Evolutionary conservation across 768 basidiomycete genomes (phyloP).

Genomic region (Pleurotus pulmonarius): DNA sequence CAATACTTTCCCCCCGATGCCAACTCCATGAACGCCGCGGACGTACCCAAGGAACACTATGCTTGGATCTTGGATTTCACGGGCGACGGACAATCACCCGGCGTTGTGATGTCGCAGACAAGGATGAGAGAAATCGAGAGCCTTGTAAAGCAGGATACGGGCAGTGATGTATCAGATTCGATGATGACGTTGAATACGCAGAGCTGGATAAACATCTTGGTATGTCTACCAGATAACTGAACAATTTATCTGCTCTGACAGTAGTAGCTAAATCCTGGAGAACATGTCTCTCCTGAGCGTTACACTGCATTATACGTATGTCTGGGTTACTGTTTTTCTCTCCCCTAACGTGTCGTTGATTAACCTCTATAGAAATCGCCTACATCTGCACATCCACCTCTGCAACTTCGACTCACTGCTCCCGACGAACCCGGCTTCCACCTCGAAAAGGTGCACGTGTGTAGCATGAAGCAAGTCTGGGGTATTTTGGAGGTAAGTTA

Average conservation of each 20-base stretch:
- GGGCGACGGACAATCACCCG: conserved; percentile 41
- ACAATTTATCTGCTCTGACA: background rate
- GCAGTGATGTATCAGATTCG: conserved; percentile 35
- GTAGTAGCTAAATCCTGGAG: conserved; percentile 52
- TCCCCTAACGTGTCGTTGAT: too few species aligned
- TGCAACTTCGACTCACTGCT: conserved; percentile 60
- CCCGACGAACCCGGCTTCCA: conserved; percentile 77
- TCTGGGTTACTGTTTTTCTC: conserved; percentile 11
- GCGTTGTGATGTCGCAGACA: conserved; percentile 70
- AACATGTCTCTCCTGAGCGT: conserved; percentile 47
- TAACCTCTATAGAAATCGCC: conserved; percentile 51
- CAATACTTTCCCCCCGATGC: conserved; percentile 18
- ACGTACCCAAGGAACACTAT: conserved; percentile 24
- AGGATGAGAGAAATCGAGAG: conserved; percentile 72
- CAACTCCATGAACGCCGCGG: conserved; percentile 19
- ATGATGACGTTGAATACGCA: conserved; percentile 45
- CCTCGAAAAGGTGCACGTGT: conserved; percentile 68
- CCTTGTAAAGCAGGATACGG: conserved; percentile 49
- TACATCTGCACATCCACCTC: conserved; percentile 60
- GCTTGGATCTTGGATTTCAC: conserved; percentile 78
- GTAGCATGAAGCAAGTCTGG: conserved; percentile 71
- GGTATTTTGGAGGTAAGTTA: conserved; percentile 62
- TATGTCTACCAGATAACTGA: conserved; percentile 22
- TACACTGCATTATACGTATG: conserved; percentile 69
- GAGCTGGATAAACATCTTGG: conserved; percentile 68